These are phyloP conservation scores for Boletus reticulatus DNA, from an alignment of 768 basidiomycete species.

Conservation along the genomic window DNA sequence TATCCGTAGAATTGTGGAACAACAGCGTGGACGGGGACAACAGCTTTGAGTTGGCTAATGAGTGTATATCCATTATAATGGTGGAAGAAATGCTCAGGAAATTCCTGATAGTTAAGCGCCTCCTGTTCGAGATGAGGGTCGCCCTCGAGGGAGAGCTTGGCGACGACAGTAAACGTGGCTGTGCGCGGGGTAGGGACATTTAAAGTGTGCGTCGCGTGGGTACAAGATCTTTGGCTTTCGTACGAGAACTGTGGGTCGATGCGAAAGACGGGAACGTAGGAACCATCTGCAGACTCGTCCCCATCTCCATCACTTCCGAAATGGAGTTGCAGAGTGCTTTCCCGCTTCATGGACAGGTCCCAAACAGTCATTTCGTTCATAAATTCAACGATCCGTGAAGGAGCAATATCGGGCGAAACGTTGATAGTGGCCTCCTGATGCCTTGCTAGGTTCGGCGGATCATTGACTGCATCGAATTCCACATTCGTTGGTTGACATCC, in stretches of 20 bases:
- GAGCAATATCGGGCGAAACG: not conserved
- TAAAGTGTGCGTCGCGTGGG: not conserved
- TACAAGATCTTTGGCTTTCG: slow-evolving; percentile 6
- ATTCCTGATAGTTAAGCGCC: slow-evolving; percentile 26
- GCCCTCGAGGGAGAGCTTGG: slow-evolving; percentile 41
- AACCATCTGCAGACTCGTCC: not conserved
- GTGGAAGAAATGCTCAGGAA: slow-evolving; percentile 28
- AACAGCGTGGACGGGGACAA: slow-evolving; percentile 48
- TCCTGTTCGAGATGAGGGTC: slow-evolving; percentile 37
- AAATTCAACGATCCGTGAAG: not conserved
- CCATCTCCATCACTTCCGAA: not conserved
- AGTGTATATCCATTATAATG: slow-evolving; percentile 27
- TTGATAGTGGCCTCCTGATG: slow-evolving; percentile 8
- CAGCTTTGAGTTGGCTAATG: slow-evolving; percentile 32
- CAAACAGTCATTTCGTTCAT: not conserved
- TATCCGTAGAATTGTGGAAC: slow-evolving; percentile 68
- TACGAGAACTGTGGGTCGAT: slow-evolving; percentile 16
- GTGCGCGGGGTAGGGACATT: slow-evolving; percentile 20
- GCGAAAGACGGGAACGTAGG: slow-evolving; percentile 1
- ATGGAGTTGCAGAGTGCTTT: not conserved
- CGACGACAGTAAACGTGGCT: slow-evolving; percentile 40
- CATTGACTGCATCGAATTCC: not conserved
- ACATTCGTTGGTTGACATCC: not conserved
- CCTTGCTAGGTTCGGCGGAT: not conserved
- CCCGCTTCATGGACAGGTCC: not conserved